Conservation (phyloP, 1,139 yeast species). For the Sugiyamaella sp. region DNA sequence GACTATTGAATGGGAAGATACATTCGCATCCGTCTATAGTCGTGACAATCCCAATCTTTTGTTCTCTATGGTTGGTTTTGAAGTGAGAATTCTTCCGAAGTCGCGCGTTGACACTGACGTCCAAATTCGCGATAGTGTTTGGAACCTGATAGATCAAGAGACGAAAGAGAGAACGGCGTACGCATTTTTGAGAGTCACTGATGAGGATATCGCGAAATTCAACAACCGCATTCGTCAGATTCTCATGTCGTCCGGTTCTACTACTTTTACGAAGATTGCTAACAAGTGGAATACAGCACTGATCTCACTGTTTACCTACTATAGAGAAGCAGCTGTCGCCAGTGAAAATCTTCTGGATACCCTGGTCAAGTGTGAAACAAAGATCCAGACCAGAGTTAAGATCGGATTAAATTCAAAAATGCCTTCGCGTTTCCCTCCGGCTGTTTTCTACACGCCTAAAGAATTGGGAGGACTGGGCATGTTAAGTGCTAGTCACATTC, state of each 20-base stretch:
- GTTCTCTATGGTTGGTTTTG: conserved; percentile 94
- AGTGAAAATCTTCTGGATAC: conserved; percentile 79
- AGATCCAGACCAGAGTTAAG: conserved; percentile 91
- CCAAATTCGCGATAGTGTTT: conserved; percentile 70
- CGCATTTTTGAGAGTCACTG: conserved; percentile 83
- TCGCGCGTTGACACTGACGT: conserved; percentile 50
- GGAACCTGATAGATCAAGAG: conserved; percentile 77
- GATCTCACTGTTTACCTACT: conserved; percentile 83
- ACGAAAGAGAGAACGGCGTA: conserved; percentile 88
- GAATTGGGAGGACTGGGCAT: conserved; percentile 97
- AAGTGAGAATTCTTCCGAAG: conserved; percentile 84
- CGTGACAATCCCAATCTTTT: conserved; percentile 85
- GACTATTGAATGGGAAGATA: conserved; percentile 75
- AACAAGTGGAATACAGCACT: conserved; percentile 96
- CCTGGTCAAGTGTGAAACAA: conserved; percentile 88
- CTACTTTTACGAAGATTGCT: conserved; percentile 93
- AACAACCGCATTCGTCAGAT: conserved; percentile 86
- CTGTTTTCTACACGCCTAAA: conserved; percentile 96
- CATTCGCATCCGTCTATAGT: conserved; percentile 87
- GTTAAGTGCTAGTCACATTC: conserved; percentile 94
- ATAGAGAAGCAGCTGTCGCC: conserved; percentile 87
- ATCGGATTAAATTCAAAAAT: conserved; percentile 95
- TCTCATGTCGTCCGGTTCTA: conserved; percentile 92
- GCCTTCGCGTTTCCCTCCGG: conserved; percentile 99
- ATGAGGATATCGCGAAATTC: conserved; percentile 76